Conservation (phyloP, 2,329 filamentous ascomycete genomes). For the Trichoderma sp. region DNA sequence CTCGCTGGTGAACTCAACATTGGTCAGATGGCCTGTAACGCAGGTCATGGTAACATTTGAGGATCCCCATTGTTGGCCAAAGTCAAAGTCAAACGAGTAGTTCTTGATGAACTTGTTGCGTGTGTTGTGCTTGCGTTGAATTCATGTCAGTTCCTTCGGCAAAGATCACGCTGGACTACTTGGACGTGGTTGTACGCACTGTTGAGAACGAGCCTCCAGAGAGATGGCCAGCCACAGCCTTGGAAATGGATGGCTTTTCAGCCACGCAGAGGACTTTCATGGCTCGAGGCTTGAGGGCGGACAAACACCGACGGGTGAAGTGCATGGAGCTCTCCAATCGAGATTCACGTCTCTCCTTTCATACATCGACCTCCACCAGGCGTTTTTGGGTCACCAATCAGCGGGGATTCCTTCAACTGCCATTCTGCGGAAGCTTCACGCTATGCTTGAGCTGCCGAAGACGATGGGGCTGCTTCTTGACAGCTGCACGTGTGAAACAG, state of each 20-base stretch:
- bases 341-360: not conserved
- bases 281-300: not conserved
- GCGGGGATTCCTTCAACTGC: not conserved
- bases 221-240: slow-evolving; percentile 86
- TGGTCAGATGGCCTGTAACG: slow-evolving; percentile 82
- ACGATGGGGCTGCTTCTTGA: not conserved
- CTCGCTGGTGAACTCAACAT: slow-evolving; percentile 69
- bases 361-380: not conserved
- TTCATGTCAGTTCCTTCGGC: slow-evolving; percentile 24
- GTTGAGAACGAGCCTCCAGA: slow-evolving; percentile 70
- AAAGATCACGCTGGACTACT: not conserved
- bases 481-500: not conserved
- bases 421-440: not conserved
- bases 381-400: slow-evolving; percentile 8
- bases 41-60: slow-evolving; percentile 92
- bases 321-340: not conserved
- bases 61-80: slow-evolving; percentile 73
- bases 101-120: slow-evolving; percentile 84
- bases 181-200: slow-evolving; percentile 42
- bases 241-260: slow-evolving; percentile 86
- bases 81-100: slow-evolving; percentile 87
- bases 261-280: slow-evolving; percentile 57
- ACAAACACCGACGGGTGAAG: slow-evolving; percentile 6
- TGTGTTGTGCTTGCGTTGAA: slow-evolving; percentile 57
- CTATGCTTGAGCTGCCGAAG: not conserved